These are phyloP conservation scores for Strombidium stylifer DNA, from an alignment of 73 alveolate species.

Conservation along the genomic window DNA sequence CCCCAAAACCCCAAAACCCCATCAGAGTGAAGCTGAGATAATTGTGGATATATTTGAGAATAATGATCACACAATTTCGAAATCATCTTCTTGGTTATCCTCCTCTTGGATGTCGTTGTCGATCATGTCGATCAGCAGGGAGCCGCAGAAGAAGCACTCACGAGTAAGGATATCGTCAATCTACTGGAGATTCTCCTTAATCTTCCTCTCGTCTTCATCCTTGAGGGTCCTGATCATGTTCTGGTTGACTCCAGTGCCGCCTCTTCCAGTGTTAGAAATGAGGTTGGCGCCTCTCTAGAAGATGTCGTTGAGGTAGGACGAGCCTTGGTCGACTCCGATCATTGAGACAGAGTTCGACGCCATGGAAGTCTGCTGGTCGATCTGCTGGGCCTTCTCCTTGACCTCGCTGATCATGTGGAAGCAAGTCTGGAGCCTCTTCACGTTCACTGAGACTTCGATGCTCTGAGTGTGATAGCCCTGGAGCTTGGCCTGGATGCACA, in stretches of 20 bases:
- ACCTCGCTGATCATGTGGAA: slow-evolving; percentile 2
- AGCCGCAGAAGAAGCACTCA: slow-evolving; percentile 52
- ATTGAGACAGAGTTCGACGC: no score
- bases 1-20: not conserved
- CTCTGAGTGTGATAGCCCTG: slow-evolving; percentile 54
- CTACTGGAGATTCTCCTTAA: slow-evolving; percentile 5
- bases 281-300: no score
- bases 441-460: slow-evolving; percentile 1
- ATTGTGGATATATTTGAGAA: no score
- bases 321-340: no score
- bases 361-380: no score
- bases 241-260: not conserved
- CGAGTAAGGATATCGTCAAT: slow-evolving; percentile 45
- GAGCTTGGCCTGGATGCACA: slow-evolving; percentile 59
- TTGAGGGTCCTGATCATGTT: slow-evolving; percentile 12
- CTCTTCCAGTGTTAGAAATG: no score
- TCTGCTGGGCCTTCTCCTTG: slow-evolving; percentile 35
- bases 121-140: slow-evolving; percentile 46
- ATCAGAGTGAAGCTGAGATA: not conserved
- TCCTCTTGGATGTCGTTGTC: slow-evolving; percentile 22
- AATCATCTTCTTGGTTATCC: not conserved
- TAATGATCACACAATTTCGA: not conserved
- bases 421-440: slow-evolving; percentile 1
- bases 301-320: no score
- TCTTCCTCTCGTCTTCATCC: slow-evolving; percentile 27